These are phyloP conservation scores for Xylaria hypoxylon DNA, from an alignment of 2,329 filamentous ascomycete genomes.

Conservation along the genomic window DNA sequence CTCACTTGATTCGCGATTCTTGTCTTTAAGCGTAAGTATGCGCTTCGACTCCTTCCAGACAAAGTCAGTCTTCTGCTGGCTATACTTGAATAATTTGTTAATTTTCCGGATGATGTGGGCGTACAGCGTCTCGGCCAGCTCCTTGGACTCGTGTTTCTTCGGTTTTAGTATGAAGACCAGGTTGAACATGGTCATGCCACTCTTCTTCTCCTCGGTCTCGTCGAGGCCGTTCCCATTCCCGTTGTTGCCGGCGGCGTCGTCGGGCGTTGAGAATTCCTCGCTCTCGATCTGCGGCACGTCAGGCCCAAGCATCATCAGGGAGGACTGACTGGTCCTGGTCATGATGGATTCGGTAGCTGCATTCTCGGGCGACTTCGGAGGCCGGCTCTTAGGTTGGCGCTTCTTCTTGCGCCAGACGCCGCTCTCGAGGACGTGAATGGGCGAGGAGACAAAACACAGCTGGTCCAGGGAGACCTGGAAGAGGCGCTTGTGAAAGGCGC, in stretches of 20 bases:
- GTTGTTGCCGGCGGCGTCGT: slow-evolving; percentile 48
- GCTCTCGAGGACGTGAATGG: slow-evolving; percentile 82
- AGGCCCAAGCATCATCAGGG: slow-evolving; percentile 23
- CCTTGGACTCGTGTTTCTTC: slow-evolving; percentile 79
- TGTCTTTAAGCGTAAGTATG: slow-evolving; percentile 84
- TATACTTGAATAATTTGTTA: slow-evolving; percentile 91
- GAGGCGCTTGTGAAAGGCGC: slow-evolving; percentile 80
- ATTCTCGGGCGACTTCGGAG: slow-evolving; percentile 47
- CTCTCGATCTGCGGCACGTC: slow-evolving; percentile 46
- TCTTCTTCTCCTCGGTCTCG: slow-evolving; percentile 69
- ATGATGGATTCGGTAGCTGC: slow-evolving; percentile 36
- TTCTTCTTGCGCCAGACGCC: slow-evolving; percentile 79
- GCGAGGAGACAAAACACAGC: slow-evolving; percentile 83
- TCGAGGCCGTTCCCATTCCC: slow-evolving; percentile 35
- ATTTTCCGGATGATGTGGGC: slow-evolving; percentile 91
- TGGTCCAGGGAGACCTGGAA: slow-evolving; percentile 88
- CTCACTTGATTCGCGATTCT: slow-evolving; percentile 72
- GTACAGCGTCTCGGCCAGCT: slow-evolving; percentile 81
- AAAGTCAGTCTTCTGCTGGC: slow-evolving; percentile 89
- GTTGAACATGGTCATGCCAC: slow-evolving; percentile 96
- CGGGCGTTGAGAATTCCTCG: slow-evolving; percentile 44
- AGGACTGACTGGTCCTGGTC: slow-evolving; percentile 40
- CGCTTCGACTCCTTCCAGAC: slow-evolving; percentile 91
- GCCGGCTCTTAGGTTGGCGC: slow-evolving; percentile 52
- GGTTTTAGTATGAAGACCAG: slow-evolving; percentile 92